Conservation (phyloP, 108 stramenopile genomes). For the Fistulifera pelliculosa region DNA sequence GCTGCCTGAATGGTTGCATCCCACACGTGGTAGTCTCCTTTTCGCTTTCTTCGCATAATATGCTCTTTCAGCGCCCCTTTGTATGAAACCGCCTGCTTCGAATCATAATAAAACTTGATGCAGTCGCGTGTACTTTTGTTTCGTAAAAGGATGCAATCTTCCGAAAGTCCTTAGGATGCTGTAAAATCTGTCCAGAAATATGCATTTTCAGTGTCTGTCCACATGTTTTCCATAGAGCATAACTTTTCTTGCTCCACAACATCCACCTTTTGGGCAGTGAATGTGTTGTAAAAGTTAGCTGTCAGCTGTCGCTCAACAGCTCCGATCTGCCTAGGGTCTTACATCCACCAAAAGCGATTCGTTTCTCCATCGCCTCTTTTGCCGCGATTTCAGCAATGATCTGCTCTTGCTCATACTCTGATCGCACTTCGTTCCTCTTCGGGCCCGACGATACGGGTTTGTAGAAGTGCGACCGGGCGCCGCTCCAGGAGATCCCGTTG, state of each 20-base stretch:
- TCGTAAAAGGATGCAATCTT: conserved; percentile 86
- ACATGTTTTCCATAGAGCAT: conserved; percentile 34
- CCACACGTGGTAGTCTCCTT: conserved; percentile 60
- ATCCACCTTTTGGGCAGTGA: conserved; percentile 38
- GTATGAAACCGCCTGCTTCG: conserved; percentile 79
- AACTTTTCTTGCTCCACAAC: conserved; percentile 48
- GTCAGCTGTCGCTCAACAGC: conserved; percentile 50
- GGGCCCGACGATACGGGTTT: conserved; percentile 76
- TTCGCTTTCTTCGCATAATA: conserved; percentile 64
- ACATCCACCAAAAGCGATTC: conserved; percentile 71
- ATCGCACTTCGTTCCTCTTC: conserved; percentile 63
- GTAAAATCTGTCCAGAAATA: conserved; percentile 94
- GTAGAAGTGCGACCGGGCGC: conserved; percentile 28
- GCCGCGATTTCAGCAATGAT: conserved; percentile 83
- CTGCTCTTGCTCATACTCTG: conserved; percentile 86
- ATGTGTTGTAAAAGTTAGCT: conserved; percentile 53
- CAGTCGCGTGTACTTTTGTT: conserved; percentile 89
- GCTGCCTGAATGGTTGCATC: conserved; percentile 77
- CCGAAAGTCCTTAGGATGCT: conserved; percentile 95
- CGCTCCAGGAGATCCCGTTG: conserved; percentile 5
- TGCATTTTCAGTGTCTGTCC: conserved; percentile 99
- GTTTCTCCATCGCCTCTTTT: conserved; percentile 77
- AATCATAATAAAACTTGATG: conserved; percentile 90
- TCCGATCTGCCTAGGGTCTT: conserved; percentile 53
- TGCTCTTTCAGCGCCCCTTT: conserved; percentile 81